These are phyloP conservation scores for Collybia sordida DNA, from an alignment of 768 basidiomycete species.

Conservation along the genomic window DNA sequence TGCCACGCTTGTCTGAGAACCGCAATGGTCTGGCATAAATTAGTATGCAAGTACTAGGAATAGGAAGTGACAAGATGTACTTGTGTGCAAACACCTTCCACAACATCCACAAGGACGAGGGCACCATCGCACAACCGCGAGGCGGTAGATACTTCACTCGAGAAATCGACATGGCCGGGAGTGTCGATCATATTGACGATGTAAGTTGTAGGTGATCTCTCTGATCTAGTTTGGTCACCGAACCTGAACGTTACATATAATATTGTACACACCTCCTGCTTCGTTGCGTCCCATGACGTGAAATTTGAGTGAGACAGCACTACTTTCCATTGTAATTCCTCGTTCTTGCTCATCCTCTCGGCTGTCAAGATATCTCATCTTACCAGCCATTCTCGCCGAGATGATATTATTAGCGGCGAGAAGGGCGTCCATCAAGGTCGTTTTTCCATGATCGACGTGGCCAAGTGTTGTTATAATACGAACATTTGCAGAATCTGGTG, in stretches of 20 bases:
- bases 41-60: background rate
- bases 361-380: conserved; percentile 92
- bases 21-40: conserved; percentile 72
- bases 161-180: conserved; percentile 98
- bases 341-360: conserved; percentile 97
- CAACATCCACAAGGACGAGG: conserved; percentile 91
- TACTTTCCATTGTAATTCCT: conserved; percentile 99
- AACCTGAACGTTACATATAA: conserved; percentile 10
- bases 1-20: conserved; percentile 95
- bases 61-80: conserved; percentile 32
- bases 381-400: conserved; percentile 91
- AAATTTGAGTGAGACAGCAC: conserved; percentile 89
- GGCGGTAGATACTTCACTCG: conserved; percentile 94
- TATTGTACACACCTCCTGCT: conserved; percentile 54
- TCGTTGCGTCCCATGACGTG: conserved; percentile 63
- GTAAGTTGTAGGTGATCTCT: conserved; percentile 63
- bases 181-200: conserved; percentile 97
- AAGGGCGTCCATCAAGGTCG: conserved; percentile 91
- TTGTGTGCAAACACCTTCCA: conserved; percentile 98
- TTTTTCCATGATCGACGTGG: conserved; percentile 96
- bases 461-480: conserved; percentile 85
- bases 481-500: conserved; percentile 47
- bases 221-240: conserved; percentile 43
- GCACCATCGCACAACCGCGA: conserved; percentile 94
- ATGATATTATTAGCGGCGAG: conserved; percentile 98